Base-by-base conservation (phyloP, 1,139 yeast genomes). In the Diutina pseudorugosa region DNA sequence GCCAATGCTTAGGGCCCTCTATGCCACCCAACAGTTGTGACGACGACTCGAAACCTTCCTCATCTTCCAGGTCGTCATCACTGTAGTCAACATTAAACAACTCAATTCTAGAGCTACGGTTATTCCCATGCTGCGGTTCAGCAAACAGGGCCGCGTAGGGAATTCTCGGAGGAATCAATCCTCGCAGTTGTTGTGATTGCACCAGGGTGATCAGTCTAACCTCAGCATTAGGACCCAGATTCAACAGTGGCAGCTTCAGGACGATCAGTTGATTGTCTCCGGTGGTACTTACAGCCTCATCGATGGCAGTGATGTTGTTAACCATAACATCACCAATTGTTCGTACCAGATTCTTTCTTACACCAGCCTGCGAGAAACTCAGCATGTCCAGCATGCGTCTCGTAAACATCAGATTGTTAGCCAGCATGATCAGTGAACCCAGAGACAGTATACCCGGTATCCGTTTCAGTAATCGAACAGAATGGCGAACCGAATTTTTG, bases 401-500 rank as follows among this genome's bases (percentile, higher is more conserved):
- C 8, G 16, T 45, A 16, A 45, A 45, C 40, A 45, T 18, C 49
- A 27, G 49, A 7, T 25, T 45, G 14, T 20, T 33, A n/a, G 45
- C 45, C 45, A 49, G 43, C 12, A 27, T 9, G 8, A 33, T 49
- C 45, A 25, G 44, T 14, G 40, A 14, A 19, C 41, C 45, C 51
- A 49, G 51, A 44, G 30, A 30, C 12, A 25, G 14, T 7, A 41
- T 20, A 6, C 44, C 45, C 16, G 42, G 51, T 14, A 71, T 66
- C 44, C 72, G 57, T 44, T 74, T 65, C 6, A 82, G 80, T 57
- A 83, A 66, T 52, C 89, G 72, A 19, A 82, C 83, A 51, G 90
- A 83, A 60, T 85, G 82, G 55, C 94, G 72, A 21, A 87, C 90
- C 7, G 96, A 87, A 63, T 88, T 90, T 33, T 95, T 72, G 50